Evolutionary conservation across 331 rosid genomes (phyloP).

Genomic region (Cydonia oblonga): DNA sequence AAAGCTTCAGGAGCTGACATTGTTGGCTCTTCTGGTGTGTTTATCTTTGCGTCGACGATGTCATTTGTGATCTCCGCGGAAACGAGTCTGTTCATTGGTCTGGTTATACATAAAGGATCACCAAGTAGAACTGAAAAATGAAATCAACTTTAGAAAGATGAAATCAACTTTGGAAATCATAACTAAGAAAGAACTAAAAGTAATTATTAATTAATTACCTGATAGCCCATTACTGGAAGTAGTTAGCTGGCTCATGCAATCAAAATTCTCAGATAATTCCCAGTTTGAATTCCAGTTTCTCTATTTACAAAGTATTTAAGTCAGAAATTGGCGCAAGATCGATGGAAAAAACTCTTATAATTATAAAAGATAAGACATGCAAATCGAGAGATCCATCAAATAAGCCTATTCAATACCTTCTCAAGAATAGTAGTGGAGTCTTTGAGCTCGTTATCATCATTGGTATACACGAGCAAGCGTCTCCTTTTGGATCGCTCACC

Average conservation of each 20-base stretch:
- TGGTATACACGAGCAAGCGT: slow-evolving; percentile 34
- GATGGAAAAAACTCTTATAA: background rate
- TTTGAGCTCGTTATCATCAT: slow-evolving; percentile 8
- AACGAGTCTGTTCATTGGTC: slow-evolving; percentile 23
- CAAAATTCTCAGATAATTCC: slow-evolving; percentile 41
- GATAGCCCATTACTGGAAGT: slow-evolving; percentile 28
- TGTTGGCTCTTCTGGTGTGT: slow-evolving; percentile 33
- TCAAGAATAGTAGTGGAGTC: slow-evolving; percentile 20
- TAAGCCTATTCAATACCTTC: slow-evolving; percentile 15
- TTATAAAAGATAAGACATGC: background rate
- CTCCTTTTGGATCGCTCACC: slow-evolving; percentile 56
- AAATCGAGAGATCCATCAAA: background rate
- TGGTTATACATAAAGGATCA: slow-evolving; percentile 21
- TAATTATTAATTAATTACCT: slow-evolving; percentile 12
- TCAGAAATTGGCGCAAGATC: background rate
- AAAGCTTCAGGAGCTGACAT: slow-evolving; percentile 32
- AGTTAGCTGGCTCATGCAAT: slow-evolving; percentile 42
- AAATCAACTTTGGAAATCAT: no score
- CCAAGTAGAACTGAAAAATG: background rate
- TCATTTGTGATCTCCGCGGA: background rate
- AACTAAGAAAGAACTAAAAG: background rate
- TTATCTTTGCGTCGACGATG: slow-evolving; percentile 15
- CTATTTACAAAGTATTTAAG: slow-evolving; percentile 7
- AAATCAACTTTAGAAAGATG: no score
- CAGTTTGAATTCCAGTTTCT: slow-evolving; percentile 45